A percentile compares a stretch with the other conserved stretches of the same genome.
phyloP scores from a whole-genome alignment of 2,329 filamentous ascomycete species.

The Nigrograna mackinnonii region DNA sequence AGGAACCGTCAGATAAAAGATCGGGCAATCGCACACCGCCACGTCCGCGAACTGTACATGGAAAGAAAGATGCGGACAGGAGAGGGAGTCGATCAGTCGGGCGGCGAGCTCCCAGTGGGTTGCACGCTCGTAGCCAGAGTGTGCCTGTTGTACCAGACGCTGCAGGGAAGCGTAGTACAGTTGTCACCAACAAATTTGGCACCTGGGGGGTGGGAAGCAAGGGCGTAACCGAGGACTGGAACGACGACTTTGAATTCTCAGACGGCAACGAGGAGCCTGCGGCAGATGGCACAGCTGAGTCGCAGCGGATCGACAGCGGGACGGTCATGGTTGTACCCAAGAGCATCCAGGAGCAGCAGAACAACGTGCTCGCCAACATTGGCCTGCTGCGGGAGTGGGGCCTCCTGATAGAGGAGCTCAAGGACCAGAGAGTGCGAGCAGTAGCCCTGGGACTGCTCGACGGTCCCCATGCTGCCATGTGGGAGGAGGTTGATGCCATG shows the following conservation, averaged over 20 bases:
- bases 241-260: constrained; percentile 83
- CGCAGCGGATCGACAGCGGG: constrained; percentile 48
- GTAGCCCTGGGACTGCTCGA: constrained; percentile 67
- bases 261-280: constrained; percentile 49
- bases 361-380: constrained; percentile 80
- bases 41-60: constrained; percentile 75
- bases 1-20: constrained; percentile 63
- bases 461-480: constrained; percentile 64
- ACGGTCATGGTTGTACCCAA: constrained; percentile 72
- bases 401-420: constrained; percentile 79
- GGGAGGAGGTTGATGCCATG: constrained; percentile 84
- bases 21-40: constrained; percentile 62
- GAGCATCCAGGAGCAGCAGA: constrained; percentile 79
- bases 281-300: constrained; percentile 34
- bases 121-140: constrained; percentile 79
- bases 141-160: constrained; percentile 71
- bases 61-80: constrained; percentile 72
- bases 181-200: constrained; percentile 72
- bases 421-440: constrained; percentile 73
- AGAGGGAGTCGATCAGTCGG: constrained; percentile 70
- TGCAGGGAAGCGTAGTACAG: constrained; percentile 54
- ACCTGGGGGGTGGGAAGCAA: constrained; percentile 83
- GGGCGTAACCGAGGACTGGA: constrained; percentile 83
- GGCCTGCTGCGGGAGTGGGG: constrained; percentile 83
- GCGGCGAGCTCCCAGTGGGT: constrained; percentile 69